These are phyloP conservation scores for Phlebopus sp. DNA, from an alignment of 1,284 basidiomycete genomes.

Conservation along the genomic window DNA sequence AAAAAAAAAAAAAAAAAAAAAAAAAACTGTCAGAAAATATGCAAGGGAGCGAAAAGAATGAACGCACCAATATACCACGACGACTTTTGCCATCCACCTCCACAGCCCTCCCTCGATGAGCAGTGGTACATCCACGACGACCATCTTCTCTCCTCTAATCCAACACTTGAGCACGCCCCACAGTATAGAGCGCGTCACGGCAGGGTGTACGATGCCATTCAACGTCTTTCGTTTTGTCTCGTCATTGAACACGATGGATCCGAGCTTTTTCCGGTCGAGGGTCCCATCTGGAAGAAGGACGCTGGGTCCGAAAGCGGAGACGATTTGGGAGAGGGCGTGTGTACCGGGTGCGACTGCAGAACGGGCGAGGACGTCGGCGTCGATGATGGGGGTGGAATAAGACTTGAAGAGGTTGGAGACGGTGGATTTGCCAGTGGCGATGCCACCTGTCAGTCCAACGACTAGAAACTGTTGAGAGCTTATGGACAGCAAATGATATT, in stretches of 20 bases:
- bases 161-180: conserved; percentile 70
- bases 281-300: conserved; percentile 67
- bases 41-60: no score
- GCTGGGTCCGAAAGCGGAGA: conserved; percentile 66
- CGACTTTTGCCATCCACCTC: conserved; percentile 80
- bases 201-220: conserved; percentile 89
- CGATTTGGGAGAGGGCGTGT: conserved; percentile 66
- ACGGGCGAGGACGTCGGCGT: conserved; percentile 90
- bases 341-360: conserved; percentile 87
- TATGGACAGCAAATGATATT: no score
- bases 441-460: conserved; percentile 94
- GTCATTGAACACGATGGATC: conserved; percentile 83
- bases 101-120: conserved; percentile 89
- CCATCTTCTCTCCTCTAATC: conserved; percentile 75
- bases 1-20: background rate
- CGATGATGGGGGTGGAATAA: conserved; percentile 76
- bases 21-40: no score
- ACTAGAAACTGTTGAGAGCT: conserved; percentile 47
- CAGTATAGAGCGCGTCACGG: conserved; percentile 77
- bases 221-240: conserved; percentile 68
- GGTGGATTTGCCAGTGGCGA: conserved; percentile 95
- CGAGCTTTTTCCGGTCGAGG: conserved; percentile 83
- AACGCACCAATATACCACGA: conserved; percentile 86
- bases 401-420: conserved; percentile 75
- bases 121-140: conserved; percentile 91